Percentiles rank a stretch among this genome's conserved stretches.
Conservation (phyloP, 257 asterid genomes). For the Solanum habrochaites region DNA sequence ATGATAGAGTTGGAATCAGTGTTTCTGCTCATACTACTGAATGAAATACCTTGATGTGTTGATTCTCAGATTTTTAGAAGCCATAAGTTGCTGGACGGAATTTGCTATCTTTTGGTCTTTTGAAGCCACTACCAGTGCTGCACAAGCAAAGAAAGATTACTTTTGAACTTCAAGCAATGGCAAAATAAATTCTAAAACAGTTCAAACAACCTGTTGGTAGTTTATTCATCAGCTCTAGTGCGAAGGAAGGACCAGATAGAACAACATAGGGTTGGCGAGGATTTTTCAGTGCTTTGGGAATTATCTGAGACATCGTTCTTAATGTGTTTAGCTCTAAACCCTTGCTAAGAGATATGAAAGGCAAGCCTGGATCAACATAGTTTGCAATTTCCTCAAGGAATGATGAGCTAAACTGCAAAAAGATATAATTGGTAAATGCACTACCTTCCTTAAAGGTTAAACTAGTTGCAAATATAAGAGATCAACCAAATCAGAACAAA, state of each 20-base stretch:
- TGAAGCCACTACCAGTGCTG: slow-evolving; percentile 92
- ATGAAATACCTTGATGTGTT: slow-evolving; percentile 70
- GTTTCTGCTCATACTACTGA: neutral
- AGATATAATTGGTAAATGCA: slow-evolving; percentile 6
- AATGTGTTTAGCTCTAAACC: slow-evolving; percentile 82
- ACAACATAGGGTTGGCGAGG: slow-evolving; percentile 89
- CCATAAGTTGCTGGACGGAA: slow-evolving; percentile 85
- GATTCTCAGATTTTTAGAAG: slow-evolving; percentile 63
- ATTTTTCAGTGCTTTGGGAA: slow-evolving; percentile 62
- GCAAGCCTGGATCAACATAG: slow-evolving; percentile 73
- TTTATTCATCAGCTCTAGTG: slow-evolving; percentile 80
- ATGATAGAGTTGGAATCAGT: neutral
- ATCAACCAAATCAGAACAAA: neutral
- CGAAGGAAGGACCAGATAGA: slow-evolving; percentile 89
- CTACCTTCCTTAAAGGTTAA: neutral
- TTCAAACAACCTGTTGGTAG: slow-evolving; percentile 71
- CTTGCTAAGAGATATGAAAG: slow-evolving; percentile 90
- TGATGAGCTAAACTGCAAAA: slow-evolving; percentile 77
- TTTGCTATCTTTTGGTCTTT: slow-evolving; percentile 78
- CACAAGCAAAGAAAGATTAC: neutral
- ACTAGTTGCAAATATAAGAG: neutral
- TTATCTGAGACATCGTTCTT: slow-evolving; percentile 87
- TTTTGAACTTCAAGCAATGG: neutral
- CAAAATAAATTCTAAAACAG: slow-evolving; percentile 3
- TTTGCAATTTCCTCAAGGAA: slow-evolving; percentile 75